Percentiles rank a stretch among this genome's conserved stretches.
phyloP scores from a whole-genome alignment of 1,284 basidiomycete genomes.

The Nidula niveotomentosa region DNA sequence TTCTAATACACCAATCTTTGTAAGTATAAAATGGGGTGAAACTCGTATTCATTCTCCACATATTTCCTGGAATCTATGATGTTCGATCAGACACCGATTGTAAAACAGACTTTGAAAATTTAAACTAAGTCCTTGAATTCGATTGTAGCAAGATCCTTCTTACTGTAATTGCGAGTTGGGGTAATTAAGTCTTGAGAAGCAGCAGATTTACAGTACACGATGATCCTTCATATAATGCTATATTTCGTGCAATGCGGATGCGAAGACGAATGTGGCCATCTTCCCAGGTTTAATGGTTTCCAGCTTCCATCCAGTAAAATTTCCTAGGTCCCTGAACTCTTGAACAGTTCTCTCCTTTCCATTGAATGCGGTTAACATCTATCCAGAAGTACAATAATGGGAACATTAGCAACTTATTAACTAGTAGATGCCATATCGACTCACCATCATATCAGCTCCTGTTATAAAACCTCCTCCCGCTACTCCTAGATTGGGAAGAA shows the following conservation, averaged over 20 bases:
- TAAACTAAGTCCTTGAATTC: too few relatives aligned
- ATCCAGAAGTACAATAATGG: not conserved
- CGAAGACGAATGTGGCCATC: constrained; percentile 17
- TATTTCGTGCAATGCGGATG: constrained; percentile 1
- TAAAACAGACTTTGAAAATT: too few relatives aligned
- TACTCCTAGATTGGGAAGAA: constrained; percentile 19
- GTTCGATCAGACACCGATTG: too few relatives aligned
- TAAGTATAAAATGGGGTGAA: too few relatives aligned
- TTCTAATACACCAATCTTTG: too few relatives aligned
- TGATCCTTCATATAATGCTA: too few relatives aligned
- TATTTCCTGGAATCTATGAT: too few relatives aligned
- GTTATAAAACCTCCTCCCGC: constrained; percentile 15
- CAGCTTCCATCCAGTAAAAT: constrained; percentile 23
- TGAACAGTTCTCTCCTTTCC: constrained; percentile 24
- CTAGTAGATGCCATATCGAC: not conserved
- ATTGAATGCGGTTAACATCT: constrained; percentile 26
- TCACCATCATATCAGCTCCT: constrained; percentile 14
- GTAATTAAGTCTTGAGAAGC: too few relatives aligned
- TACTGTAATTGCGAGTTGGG: too few relatives aligned
- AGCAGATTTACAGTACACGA: too few relatives aligned
- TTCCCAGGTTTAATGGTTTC: constrained; percentile 19
- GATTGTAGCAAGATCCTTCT: too few relatives aligned
- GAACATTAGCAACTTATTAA: not conserved
- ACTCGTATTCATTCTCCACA: too few relatives aligned
- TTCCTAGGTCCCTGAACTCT: constrained; percentile 20